A percentile compares a stretch with the other conserved stretches of the same genome.
Conservation (phyloP, 257 asterid species). For the Hygrophila difformis region DNA sequence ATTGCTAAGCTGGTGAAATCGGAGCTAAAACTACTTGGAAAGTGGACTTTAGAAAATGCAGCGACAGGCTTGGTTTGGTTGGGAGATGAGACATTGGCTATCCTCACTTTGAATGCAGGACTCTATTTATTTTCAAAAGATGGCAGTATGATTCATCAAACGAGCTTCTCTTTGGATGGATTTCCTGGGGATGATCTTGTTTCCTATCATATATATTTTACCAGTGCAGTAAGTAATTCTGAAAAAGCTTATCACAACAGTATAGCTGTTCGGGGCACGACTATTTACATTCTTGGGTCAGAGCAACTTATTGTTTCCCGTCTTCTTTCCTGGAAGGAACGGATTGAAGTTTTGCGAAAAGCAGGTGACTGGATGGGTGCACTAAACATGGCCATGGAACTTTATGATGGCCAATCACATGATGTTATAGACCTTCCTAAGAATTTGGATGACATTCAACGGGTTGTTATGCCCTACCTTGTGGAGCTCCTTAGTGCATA, state of each 20-base stretch:
- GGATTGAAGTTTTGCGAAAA: constrained; percentile 76
- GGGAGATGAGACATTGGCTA: constrained; percentile 89
- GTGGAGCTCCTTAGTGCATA: constrained; percentile 74
- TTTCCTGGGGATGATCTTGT: constrained; percentile 63
- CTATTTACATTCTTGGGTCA: constrained; percentile 71
- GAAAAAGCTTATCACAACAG: constrained; percentile 86
- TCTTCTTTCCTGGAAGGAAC: constrained; percentile 96
- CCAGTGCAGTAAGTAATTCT: constrained; percentile 55
- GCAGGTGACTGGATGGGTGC: constrained; percentile 99
- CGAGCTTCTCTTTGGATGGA: constrained; percentile 66
- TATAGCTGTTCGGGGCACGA: constrained; percentile 83
- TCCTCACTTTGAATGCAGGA: constrained; percentile 58
- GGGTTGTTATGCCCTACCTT: constrained; percentile 70
- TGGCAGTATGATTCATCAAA: constrained; percentile 79
- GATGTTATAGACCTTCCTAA: constrained; percentile 90
- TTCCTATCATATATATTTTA: constrained; percentile 63
- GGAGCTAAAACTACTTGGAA: constrained; percentile 47
- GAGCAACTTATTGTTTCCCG: constrained; percentile 74
- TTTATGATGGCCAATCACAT: constrained; percentile 83
- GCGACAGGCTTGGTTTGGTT: constrained; percentile 89
- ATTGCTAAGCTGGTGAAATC: constrained; percentile 82
- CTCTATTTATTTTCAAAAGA: constrained; percentile 70
- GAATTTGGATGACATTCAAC: constrained; percentile 56
- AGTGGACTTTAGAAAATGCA: constrained; percentile 68
- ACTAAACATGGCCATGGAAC: constrained; percentile 80